Base-by-base conservation (phyloP, 2,329 filamentous ascomycete species). In the Hysterium pulicare region DNA sequence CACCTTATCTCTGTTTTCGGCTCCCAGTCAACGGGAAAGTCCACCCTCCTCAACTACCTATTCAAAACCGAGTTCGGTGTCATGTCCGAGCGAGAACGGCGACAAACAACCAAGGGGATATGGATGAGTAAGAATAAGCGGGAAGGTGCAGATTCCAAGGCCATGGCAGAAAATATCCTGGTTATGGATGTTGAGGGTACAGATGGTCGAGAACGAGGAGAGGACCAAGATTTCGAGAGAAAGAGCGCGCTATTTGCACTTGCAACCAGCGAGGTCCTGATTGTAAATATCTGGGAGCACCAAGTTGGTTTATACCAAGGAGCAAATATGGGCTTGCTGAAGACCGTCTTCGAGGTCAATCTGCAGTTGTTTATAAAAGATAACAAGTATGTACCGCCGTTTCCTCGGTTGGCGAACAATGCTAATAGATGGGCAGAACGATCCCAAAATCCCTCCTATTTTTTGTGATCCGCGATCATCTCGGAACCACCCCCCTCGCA, bases 131-230 rank as follows among this genome's bases (percentile, higher is more conserved):
- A 95, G 75, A 97, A 97, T 71, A 95, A 95, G 74, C 73, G 74
- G 21, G 66, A 69, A 40, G 67, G 70, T 33, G 65, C 62, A 7
- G 76, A 77, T 54, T 67, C 72, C 44, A 59, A 57, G 51, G 75
- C 74, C 51, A 96, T 97, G 90, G 90, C 91, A 41, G 89, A 95
- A 59, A 98, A 98, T 69, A 96, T 98, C 58, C 75, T 98, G 49
- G 93, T 98, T 56, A 98, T 98, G 93, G 93, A 98, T 63, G 93
- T 98, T 33, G 93, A 98, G 70, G 93, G 93, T 54, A 97, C 93
- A 9, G 93, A 98, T 66, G 93, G 93, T 40, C 83, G 93, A 54
- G 93, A 98, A 73, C 81, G 93, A 53, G 93, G 93, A 51, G 93
- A 98, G 69, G 93, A 98, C 64, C 93, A 98, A 69, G 93, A 98